Evolutionary conservation across 2,329 filamentous ascomycete species (phyloP).

Genomic region (Trichophyton mentagrophytes): DNA sequence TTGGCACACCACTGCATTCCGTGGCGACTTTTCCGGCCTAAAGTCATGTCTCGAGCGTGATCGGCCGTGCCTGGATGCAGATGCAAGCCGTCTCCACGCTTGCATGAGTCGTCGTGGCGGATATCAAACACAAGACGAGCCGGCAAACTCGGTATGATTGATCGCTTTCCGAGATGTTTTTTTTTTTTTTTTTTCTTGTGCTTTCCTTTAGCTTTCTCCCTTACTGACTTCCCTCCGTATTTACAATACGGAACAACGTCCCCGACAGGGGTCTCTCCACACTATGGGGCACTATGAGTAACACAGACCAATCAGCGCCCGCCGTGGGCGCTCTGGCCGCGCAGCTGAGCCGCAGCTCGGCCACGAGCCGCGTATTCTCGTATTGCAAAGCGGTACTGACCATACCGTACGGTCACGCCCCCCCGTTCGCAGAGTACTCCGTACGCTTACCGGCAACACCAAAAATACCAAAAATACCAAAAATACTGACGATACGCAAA

Average conservation of each 20-base stretch:
- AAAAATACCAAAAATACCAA: background rate
- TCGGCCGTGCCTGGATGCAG: background rate
- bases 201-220: background rate
- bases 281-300: background rate
- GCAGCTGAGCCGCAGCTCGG: slow-evolving; percentile 4
- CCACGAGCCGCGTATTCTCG: slow-evolving; percentile 3
- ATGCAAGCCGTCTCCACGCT: background rate
- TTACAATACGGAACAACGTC: background rate
- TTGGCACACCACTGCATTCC: background rate
- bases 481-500: too few species aligned
- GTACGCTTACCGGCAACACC: background rate
- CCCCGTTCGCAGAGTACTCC: too few species aligned
- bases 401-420: background rate
- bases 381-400: background rate
- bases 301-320: background rate
- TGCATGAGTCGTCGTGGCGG: background rate
- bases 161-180: background rate
- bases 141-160: background rate
- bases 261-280: background rate
- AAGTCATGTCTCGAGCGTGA: background rate
- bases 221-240: background rate
- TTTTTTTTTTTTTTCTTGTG: background rate
- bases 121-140: background rate
- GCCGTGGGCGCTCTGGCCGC: background rate
- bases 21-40: background rate